phyloP scores from a whole-genome alignment of 2,329 filamentous ascomycete species.

The Simplicillium aogashimaense region DNA sequence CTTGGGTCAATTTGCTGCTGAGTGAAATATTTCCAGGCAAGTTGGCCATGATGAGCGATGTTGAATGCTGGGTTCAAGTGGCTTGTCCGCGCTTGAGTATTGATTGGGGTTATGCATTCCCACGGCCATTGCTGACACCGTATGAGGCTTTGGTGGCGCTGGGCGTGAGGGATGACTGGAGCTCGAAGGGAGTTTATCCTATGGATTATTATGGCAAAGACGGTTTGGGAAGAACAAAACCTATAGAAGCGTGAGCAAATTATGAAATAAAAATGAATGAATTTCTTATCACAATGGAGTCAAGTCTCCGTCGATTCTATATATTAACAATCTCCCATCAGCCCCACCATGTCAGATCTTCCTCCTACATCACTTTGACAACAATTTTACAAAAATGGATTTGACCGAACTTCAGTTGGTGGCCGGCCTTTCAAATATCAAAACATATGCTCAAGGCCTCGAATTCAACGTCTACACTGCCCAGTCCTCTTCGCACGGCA shows the following conservation, averaged over 20 bases:
- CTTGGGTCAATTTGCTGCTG: slow-evolving; percentile 75
- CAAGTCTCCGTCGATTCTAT: background rate
- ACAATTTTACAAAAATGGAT: background rate
- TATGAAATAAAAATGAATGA: slow-evolving; percentile 2
- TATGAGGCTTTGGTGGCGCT: slow-evolving; percentile 93
- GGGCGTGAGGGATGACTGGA: slow-evolving; percentile 69
- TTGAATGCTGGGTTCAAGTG: slow-evolving; percentile 97
- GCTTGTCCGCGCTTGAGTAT: slow-evolving; percentile 95
- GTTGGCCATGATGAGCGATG: slow-evolving; percentile 82
- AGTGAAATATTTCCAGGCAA: slow-evolving; percentile 97
- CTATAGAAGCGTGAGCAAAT: slow-evolving; percentile 17
- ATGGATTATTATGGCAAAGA: slow-evolving; percentile 98
- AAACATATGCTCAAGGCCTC: slow-evolving; percentile 6
- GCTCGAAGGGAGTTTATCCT: slow-evolving; percentile 61
- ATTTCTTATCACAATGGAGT: background rate
- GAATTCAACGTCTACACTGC: slow-evolving; percentile 9
- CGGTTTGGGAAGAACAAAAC: slow-evolving; percentile 72
- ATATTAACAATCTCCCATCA: too few relatives aligned
- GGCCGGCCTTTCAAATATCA: slow-evolving; percentile 5
- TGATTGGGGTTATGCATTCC: slow-evolving; percentile 97
- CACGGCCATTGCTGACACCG: slow-evolving; percentile 77
- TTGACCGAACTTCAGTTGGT: background rate
- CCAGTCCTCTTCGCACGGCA: slow-evolving; percentile 1
- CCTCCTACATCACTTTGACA: background rate
- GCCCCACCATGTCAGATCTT: background rate